Conservation (phyloP, 352 stramenopile species). For the Peronospora tabacina region DNA sequence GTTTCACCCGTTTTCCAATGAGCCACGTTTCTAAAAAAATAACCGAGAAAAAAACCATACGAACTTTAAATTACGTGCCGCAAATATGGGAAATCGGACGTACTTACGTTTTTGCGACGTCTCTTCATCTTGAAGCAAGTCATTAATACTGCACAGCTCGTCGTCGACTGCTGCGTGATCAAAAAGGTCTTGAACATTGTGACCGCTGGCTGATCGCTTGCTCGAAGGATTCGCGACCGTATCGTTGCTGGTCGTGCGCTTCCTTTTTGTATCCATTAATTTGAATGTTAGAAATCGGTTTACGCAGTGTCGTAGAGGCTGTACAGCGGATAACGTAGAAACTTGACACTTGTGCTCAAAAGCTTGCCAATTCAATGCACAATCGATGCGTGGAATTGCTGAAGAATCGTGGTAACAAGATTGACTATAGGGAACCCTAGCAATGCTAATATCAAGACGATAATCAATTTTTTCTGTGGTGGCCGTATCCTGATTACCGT, state of each 20-base stretch:
- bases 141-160: constrained; percentile 44
- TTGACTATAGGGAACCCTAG: no score
- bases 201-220: background rate
- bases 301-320: background rate
- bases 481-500: no score
- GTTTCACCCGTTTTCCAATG: constrained; percentile 80
- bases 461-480: no score
- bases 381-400: no score
- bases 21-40: constrained; percentile 69
- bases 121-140: constrained; percentile 55
- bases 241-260: constrained; percentile 3
- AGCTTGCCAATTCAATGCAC: no score
- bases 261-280: constrained; percentile 14
- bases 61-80: background rate
- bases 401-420: no score
- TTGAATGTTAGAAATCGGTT: background rate
- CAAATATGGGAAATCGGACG: constrained; percentile 1
- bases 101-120: constrained; percentile 49
- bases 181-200: background rate
- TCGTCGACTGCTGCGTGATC: constrained; percentile 14
- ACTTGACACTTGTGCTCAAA: no score
- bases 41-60: background rate
- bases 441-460: no score
- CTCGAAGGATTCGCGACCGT: background rate
- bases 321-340: background rate